A percentile compares a stretch with the other conserved stretches of the same genome.
Evolutionary conservation across 192 early-diverging fungal genomes (phyloP).

Genomic region (Chytriomyces sp.): DNA sequence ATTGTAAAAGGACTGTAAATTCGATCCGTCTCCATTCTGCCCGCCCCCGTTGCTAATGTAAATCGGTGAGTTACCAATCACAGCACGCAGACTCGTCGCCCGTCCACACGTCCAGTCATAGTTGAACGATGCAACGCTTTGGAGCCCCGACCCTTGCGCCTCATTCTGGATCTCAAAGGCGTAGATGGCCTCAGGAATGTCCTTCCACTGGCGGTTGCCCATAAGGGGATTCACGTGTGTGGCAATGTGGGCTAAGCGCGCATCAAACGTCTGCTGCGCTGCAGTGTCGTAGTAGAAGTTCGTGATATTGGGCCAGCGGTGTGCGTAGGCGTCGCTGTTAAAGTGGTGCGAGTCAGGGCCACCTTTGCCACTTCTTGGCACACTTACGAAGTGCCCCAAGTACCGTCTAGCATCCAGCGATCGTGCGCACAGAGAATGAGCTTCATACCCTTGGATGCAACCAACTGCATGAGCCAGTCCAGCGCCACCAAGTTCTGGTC

Average conservation of each 20-base stretch:
- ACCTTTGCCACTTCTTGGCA: too few relatives aligned
- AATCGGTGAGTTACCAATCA: not conserved
- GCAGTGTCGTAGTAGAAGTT: constrained; percentile 6
- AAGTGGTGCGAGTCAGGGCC: too few relatives aligned
- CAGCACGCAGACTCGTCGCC: not conserved
- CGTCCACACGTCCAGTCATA: constrained; percentile 26
- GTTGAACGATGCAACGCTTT: constrained; percentile 12
- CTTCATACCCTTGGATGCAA: too few relatives aligned
- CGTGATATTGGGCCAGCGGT: not conserved
- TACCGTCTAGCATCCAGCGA: too few relatives aligned
- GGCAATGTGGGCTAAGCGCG: constrained; percentile 23
- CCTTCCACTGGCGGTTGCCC: constrained; percentile 23
- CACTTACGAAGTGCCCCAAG: too few relatives aligned
- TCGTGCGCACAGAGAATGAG: too few relatives aligned
- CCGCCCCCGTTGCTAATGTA: constrained; percentile 24
- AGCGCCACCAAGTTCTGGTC: too few relatives aligned
- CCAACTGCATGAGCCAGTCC: too few relatives aligned
- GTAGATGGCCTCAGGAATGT: constrained; percentile 21
- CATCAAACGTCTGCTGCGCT: not conserved
- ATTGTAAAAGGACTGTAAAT: constrained; percentile 2
- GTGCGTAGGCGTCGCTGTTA: too few relatives aligned
- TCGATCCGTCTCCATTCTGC: constrained; percentile 1
- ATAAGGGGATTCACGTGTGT: constrained; percentile 18
- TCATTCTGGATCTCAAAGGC: constrained; percentile 32
- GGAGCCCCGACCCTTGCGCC: constrained; percentile 17